These are phyloP conservation scores for Conidiobolus incongruus DNA, from an alignment of 371 early-diverging fungal species.

Conservation along the genomic window DNA sequence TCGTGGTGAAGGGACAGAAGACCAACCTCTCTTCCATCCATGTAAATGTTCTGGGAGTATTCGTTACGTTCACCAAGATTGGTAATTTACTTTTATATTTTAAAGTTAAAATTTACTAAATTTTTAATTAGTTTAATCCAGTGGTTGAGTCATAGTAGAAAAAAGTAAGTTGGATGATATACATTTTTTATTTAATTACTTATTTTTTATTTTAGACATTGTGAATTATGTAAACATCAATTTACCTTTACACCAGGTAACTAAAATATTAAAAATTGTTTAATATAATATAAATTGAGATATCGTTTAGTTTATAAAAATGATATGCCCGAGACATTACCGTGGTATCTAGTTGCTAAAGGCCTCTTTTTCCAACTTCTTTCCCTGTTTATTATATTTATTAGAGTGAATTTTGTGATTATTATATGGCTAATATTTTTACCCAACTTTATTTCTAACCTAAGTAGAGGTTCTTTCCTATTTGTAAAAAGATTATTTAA, in stretches of 20 bases:
- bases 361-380: conserved; percentile 17
- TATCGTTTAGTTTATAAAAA: conserved; percentile 29
- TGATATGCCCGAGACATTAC: conserved; percentile 45
- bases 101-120: neutral
- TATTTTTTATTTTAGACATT: conserved; percentile 21
- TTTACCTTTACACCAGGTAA: conserved; percentile 68
- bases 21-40: conserved; percentile 72
- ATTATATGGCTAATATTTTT: no score
- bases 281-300: neutral
- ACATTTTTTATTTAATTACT: neutral
- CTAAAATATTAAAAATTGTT: conserved; percentile 2
- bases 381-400: conserved; percentile 9
- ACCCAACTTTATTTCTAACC: no score
- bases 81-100: conserved; percentile 16
- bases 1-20: conserved; percentile 45
- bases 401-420: conserved; percentile 15
- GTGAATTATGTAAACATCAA: conserved; percentile 73
- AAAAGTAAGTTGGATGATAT: conserved; percentile 20
- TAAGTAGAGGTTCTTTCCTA: no score
- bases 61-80: conserved; percentile 70
- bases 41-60: conserved; percentile 90
- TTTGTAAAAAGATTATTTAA: no score
- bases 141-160: conserved; percentile 71
- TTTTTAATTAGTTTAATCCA: conserved; percentile 35
- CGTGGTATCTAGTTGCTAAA: conserved; percentile 19